phyloP scores from a whole-genome alignment of 2,329 filamentous ascomycete species.

The Chaetothyriales sp. region DNA sequence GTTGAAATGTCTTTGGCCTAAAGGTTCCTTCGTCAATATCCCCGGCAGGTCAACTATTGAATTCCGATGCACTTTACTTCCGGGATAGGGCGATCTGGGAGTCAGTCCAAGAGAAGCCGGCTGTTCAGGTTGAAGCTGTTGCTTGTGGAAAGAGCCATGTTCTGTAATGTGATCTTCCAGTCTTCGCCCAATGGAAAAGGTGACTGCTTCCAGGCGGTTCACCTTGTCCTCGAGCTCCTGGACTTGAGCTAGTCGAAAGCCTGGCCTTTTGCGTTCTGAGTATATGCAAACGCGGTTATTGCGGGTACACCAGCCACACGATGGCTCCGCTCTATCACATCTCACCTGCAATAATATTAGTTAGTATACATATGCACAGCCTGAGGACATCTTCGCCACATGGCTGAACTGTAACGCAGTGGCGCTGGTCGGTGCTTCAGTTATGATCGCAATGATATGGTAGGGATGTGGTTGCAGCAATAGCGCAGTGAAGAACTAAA shows the following conservation, averaged over 20 bases:
- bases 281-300: slow-evolving; percentile 56
- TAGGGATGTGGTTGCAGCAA: not conserved
- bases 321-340: slow-evolving; percentile 40
- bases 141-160: slow-evolving; percentile 5
- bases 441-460: not conserved
- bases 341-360: slow-evolving; percentile 1
- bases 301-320: slow-evolving; percentile 56
- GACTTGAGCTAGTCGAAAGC: slow-evolving; percentile 48
- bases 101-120: slow-evolving; percentile 6
- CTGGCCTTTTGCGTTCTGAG: slow-evolving; percentile 57
- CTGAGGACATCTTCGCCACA: too few relatives aligned
- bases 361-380: too few relatives aligned
- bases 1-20: too few relatives aligned
- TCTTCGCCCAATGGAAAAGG: slow-evolving; percentile 14
- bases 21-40: too few relatives aligned
- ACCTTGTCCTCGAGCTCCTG: slow-evolving; percentile 46
- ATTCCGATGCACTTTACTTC: not conserved
- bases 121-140: slow-evolving; percentile 3
- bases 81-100: not conserved
- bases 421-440: not conserved
- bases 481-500: not conserved
- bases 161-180: slow-evolving; percentile 17
- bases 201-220: slow-evolving; percentile 38
- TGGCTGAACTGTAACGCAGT: too few relatives aligned
- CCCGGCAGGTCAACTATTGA: too few relatives aligned